Conservation (phyloP, 2,329 filamentous ascomycete species). For the Aspergillus carbonarius region DNA sequence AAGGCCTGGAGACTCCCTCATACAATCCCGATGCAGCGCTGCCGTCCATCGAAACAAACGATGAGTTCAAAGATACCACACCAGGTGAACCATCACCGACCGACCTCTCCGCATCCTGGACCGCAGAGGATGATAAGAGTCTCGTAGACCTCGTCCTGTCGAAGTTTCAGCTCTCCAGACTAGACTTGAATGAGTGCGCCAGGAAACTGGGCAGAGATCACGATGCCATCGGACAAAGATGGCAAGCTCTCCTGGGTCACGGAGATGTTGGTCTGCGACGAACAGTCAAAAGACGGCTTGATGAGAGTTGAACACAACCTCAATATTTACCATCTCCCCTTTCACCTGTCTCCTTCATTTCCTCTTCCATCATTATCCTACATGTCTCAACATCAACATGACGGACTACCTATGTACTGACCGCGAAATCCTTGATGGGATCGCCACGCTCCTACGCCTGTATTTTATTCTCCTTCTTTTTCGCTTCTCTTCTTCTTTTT, state of each 20-base stretch:
- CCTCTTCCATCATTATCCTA: not conserved
- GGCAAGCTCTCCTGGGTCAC: slow-evolving; percentile 43
- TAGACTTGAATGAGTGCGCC: slow-evolving; percentile 49
- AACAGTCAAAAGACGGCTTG: slow-evolving; percentile 11
- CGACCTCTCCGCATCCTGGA: slow-evolving; percentile 28
- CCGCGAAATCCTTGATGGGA: not conserved
- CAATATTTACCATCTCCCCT: not conserved
- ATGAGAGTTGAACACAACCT: slow-evolving; percentile 21
- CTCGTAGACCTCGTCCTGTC: slow-evolving; percentile 47
- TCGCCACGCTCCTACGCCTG: not conserved
- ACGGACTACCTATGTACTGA: not conserved
- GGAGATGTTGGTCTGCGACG: slow-evolving; percentile 43
- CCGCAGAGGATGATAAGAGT: slow-evolving; percentile 41
- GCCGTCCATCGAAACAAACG: slow-evolving; percentile 34
- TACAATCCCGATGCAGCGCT: slow-evolving; percentile 35
- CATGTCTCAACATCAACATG: too few relatives aligned
- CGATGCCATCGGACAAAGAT: slow-evolving; percentile 43
- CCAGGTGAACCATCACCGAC: not conserved
- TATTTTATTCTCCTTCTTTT: not conserved
- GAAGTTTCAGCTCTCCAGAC: slow-evolving; percentile 44
- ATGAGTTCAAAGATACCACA: slow-evolving; percentile 20
- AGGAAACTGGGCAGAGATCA: slow-evolving; percentile 42
- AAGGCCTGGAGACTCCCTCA: not conserved
- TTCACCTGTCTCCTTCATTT: not conserved
- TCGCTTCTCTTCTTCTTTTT: not conserved